Conservation (phyloP, 2,329 filamentous ascomycete genomes). For the Harringtonia aguacate region DNA sequence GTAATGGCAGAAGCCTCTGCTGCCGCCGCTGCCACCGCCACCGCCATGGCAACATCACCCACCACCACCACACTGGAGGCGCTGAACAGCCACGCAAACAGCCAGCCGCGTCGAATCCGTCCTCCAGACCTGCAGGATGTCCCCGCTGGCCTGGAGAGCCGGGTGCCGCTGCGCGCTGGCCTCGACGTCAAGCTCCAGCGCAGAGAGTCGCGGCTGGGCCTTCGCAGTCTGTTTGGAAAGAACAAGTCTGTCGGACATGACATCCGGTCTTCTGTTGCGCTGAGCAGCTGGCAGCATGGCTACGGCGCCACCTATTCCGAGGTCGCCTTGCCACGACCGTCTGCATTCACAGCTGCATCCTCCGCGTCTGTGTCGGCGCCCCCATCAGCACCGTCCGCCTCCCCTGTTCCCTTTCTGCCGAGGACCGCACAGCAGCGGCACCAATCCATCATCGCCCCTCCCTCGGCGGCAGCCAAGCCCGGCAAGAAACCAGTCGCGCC, state of each 20-base stretch:
- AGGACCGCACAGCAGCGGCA: neutral
- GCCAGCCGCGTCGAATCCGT: constrained; percentile 23
- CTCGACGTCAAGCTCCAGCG: constrained; percentile 25
- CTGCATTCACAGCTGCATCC: no score
- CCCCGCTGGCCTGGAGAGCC: constrained; percentile 21
- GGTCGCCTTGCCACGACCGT: neutral
- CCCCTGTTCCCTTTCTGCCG: no score
- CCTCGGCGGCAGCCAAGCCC: constrained; percentile 10
- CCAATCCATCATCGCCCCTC: neutral
- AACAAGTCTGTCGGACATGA: constrained; percentile 14
- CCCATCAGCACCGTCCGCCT: neutral
- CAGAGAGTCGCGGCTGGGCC: constrained; percentile 40
- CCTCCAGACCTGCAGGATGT: constrained; percentile 25
- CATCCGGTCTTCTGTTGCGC: constrained; percentile 33
- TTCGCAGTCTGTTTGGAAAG: constrained; percentile 35
- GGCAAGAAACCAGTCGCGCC: constrained; percentile 15
- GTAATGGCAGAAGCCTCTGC: no score
- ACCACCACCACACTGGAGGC: constrained; percentile 1
- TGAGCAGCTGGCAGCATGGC: constrained; percentile 31
- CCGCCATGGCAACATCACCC: neutral
- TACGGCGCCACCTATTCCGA: constrained; percentile 25
- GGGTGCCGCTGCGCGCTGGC: constrained; percentile 29
- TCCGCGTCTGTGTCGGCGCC: neutral
- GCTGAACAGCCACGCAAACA: constrained; percentile 17
- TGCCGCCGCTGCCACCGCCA: neutral